phyloP scores from a whole-genome alignment of 1,139 yeast species.

The Blastobotrys serpentis region DNA sequence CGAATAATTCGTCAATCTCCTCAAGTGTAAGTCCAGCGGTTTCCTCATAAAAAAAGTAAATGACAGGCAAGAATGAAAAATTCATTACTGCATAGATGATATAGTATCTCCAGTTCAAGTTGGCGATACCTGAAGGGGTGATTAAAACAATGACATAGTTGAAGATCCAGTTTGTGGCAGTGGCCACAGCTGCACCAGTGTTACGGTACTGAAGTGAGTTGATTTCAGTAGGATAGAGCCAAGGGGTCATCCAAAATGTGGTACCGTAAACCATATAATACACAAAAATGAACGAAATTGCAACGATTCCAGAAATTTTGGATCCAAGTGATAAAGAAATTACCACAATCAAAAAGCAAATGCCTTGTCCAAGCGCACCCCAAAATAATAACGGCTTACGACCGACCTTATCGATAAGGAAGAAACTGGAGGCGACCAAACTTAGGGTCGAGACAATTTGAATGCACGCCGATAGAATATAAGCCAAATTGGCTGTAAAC shows the following conservation, averaged over 20 bases:
- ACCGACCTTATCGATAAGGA: constrained; percentile 14
- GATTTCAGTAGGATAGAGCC: constrained; percentile 58
- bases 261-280: constrained; percentile 27
- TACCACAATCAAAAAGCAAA: constrained; percentile 4
- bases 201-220: constrained; percentile 59
- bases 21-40: constrained; percentile 42
- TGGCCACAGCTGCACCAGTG: constrained; percentile 49
- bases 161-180: constrained; percentile 35
- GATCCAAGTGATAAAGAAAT: constrained; percentile 16
- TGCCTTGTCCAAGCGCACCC: constrained; percentile 24
- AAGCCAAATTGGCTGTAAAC: not conserved
- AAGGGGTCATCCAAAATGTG: constrained; percentile 25
- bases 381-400: constrained; percentile 26
- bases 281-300: constrained; percentile 26
- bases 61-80: constrained; percentile 58
- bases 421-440: too few species aligned
- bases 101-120: constrained; percentile 39
- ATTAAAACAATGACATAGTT: constrained; percentile 44
- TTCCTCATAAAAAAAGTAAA: constrained; percentile 46
- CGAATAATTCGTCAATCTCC: constrained; percentile 40
- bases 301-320: constrained; percentile 22
- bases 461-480: constrained; percentile 4
- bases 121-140: constrained; percentile 42
- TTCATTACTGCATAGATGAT: constrained; percentile 39
- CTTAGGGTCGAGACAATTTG: too few species aligned